Base-by-base conservation (phyloP, 148 eudicot species). In the Pouteria glomerata region DNA sequence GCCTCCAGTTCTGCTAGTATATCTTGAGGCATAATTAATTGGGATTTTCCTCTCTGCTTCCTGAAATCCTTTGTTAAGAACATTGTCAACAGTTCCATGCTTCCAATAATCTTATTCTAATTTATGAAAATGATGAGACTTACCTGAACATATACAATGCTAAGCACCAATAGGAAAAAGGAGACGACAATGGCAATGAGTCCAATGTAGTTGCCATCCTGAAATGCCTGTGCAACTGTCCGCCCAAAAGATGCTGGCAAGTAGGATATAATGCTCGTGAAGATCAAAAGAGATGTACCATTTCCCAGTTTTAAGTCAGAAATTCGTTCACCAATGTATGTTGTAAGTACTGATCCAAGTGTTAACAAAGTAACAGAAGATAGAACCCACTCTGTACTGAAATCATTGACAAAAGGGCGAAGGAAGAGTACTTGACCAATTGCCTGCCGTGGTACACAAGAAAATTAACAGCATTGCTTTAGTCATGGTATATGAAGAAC, bases 41-140 rank as follows among this genome's bases (percentile, higher is more conserved):
- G 99, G 99, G 68, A 96, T 96, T 86, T 92, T 96, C 85, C 99
- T 88, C 83, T 96, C 99, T 52, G 99, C 99, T 86, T 96, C 99
- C 99, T 96, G 89, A 70, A 77, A 90, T 73, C 55, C 76, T 85
- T 83, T 73, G 64, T 35, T 33, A 41, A 62, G 69, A 72, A 41
- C 50, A 69, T 71, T 57, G 55, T 76, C 58, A 73, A 80, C 53
- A 41, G 68, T 14, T 76, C 68, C 30, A 55, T 57, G 66, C 61
- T 71, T 76, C 60, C 26, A 61, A 14, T 37, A 50, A 41, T 11
- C 50, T 2, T 59, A 56, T 29, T 72, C 37, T 27, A 55, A 35
- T 35, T 73, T 39, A 30, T 19, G 59, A 41, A 71, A 72, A 23
- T 26, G 0, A 60, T 31, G 57, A 31, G 29, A 60, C 70, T 76